Evolutionary conservation across 2,329 filamentous ascomycete genomes (phyloP).

Genomic region (Aspergillus ruber): DNA sequence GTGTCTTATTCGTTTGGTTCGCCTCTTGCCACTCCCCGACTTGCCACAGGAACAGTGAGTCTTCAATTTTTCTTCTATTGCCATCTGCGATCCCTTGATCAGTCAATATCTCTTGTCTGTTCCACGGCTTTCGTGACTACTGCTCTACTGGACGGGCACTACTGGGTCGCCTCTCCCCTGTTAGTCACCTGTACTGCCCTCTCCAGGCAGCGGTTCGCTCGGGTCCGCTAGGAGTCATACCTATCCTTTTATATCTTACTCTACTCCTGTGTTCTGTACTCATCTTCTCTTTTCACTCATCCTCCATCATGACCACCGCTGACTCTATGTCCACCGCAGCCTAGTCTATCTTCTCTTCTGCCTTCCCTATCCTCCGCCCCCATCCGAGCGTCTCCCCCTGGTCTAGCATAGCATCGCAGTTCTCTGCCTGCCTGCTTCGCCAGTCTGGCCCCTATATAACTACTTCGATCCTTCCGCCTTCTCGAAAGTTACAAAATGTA

Average conservation of each 20-base stretch:
- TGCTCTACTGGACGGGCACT: background rate
- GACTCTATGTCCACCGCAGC: slow-evolving; percentile 11
- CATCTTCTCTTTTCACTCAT: slow-evolving; percentile 2
- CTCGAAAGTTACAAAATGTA: slow-evolving; percentile 32
- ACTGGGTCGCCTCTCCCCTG: background rate
- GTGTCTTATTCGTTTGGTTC: no score
- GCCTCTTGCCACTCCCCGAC: background rate
- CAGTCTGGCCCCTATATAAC: slow-evolving; percentile 23
- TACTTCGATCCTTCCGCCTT: slow-evolving; percentile 7
- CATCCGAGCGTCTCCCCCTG: background rate
- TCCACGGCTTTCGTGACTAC: background rate
- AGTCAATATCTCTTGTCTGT: no score
- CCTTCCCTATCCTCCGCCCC: slow-evolving; percentile 7
- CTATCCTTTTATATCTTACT: slow-evolving; percentile 1
- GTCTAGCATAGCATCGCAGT: background rate
- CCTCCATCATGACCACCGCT: background rate
- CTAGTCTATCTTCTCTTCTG: slow-evolving; percentile 6
- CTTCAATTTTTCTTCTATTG: background rate
- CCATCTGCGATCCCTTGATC: background rate
- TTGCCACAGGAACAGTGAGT: slow-evolving; percentile 2
- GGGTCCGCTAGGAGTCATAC: slow-evolving; percentile 2
- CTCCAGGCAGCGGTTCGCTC: background rate
- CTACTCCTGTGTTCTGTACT: background rate
- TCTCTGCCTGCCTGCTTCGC: slow-evolving; percentile 25
- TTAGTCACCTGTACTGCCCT: background rate